Percentiles rank a stretch among this genome's conserved stretches.
These are phyloP conservation scores for Hylodesmum podocarpum DNA, from an alignment of 306 rosid genomes.

Conservation along the genomic window DNA sequence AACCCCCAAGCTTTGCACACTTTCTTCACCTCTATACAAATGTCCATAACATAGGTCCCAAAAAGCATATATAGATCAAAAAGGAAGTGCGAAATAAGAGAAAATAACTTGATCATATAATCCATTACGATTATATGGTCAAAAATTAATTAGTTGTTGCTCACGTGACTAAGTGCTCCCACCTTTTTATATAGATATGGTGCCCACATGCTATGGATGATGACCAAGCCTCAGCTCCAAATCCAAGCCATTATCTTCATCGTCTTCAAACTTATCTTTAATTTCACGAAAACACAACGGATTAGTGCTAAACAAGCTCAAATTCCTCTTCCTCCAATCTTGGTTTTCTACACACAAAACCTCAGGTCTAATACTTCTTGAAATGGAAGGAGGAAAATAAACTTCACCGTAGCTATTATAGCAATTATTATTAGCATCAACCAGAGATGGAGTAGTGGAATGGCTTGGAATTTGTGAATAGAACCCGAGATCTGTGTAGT, in stretches of 20 bases:
- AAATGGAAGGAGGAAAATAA: conserved; percentile 27
- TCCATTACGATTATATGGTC: background rate
- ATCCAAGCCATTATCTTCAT: conserved; percentile 50
- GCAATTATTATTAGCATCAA: conserved; percentile 2
- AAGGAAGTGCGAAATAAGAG: background rate
- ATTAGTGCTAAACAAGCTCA: conserved; percentile 26
- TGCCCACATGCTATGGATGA: conserved; percentile 47
- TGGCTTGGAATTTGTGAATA: conserved; percentile 37
- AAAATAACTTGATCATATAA: background rate
- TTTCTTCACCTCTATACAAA: background rate
- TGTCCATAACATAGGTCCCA: background rate
- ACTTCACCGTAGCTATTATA: conserved; percentile 27
- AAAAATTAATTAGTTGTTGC: background rate
- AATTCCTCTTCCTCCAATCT: conserved; percentile 43
- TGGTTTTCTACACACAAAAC: conserved; percentile 22
- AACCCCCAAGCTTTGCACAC: background rate
- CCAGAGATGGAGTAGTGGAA: conserved; percentile 18
- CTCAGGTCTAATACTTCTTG: conserved; percentile 12
- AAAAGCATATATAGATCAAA: background rate
- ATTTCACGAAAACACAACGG: conserved; percentile 13
- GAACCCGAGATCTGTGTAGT: conserved; percentile 25
- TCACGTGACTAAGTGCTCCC: background rate
- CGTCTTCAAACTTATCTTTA: conserved; percentile 24
- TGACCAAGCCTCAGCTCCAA: conserved; percentile 86
- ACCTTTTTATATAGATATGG: background rate